Conservation (phyloP, 2,329 filamentous ascomycete species). For the Metarhizium guizhouense region DNA sequence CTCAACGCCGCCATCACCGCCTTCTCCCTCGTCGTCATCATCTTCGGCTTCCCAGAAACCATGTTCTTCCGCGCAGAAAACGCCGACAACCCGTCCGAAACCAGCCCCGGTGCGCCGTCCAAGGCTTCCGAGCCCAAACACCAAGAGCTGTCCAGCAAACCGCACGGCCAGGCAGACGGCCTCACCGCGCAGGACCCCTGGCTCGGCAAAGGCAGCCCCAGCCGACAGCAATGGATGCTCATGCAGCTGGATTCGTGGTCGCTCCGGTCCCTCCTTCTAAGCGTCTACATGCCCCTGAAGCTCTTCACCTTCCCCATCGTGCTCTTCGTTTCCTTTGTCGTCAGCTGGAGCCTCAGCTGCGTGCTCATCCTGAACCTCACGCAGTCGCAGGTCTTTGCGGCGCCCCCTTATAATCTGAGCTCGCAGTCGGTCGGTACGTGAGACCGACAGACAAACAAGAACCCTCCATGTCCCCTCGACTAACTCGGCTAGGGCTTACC, state of each 20-base stretch:
- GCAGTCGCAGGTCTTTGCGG: background rate
- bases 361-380: background rate
- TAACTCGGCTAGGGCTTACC: background rate
- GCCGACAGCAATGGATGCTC: background rate
- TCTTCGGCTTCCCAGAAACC: background rate
- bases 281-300: background rate
- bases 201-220: no score
- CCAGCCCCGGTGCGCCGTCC: no score
- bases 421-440: background rate
- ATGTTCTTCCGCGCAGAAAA: background rate
- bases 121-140: no score
- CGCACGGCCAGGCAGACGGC: no score
- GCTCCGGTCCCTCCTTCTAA: background rate
- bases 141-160: no score
- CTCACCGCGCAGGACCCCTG: no score
- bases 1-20: background rate
- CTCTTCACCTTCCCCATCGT: background rate
- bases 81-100: background rate
- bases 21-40: background rate
- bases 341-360: background rate
- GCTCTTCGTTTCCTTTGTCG: background rate
- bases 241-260: background rate
- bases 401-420: background rate
- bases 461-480: no score
- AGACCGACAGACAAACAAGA: no score